Base-by-base conservation (phyloP, 768 basidiomycete genomes). In the Candolleomyces eurysporus region DNA sequence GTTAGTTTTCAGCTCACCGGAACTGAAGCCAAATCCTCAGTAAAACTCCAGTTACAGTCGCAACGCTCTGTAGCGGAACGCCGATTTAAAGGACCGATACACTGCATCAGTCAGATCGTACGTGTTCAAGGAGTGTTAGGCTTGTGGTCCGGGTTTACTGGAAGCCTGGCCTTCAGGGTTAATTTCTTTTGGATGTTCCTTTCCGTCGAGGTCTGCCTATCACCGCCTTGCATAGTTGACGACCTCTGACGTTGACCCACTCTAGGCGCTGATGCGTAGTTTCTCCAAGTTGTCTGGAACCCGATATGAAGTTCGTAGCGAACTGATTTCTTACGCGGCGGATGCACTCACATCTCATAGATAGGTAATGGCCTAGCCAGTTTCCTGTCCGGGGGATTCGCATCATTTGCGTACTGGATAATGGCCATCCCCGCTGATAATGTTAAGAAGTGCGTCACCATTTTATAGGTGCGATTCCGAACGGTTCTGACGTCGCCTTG, bases 151-250 rank as follows among this genome's bases (percentile, higher is more conserved):
- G 92, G 91, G 57, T 81, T 93, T 63, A 83, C 84, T 0, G 90
- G 88, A 2, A 90, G 88, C 63, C 76, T 92, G 31, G 81, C 85
- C 5, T 91, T 89, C 71, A 76, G 92, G 53, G 83, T 83, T 60
- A 89, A 87, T 74, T 92, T 92, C 72, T 83, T 88, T 62, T 89
- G 85, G 82, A 88, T 92, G 86, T 93, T 92, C 71, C 77, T 89
- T 45, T 84, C 84, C 30, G 82, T 88, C 63, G 88, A 90, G 79
- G 85, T 84, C 45, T 45, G 70, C 62, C 17, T 58, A 61, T 48
- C 55, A 61, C 21, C 22, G 45, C 57, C 52, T 45, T 57, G 48
- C 59, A 36, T 48, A 48, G 40, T 5, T 64, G 64, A 73, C 68
- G 58, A 6, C 36, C 26, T 36, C 36, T 60, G 65, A 51, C 57